phyloP scores from a whole-genome alignment of 2,329 filamentous ascomycete species.

The Sporothrix mexicana region DNA sequence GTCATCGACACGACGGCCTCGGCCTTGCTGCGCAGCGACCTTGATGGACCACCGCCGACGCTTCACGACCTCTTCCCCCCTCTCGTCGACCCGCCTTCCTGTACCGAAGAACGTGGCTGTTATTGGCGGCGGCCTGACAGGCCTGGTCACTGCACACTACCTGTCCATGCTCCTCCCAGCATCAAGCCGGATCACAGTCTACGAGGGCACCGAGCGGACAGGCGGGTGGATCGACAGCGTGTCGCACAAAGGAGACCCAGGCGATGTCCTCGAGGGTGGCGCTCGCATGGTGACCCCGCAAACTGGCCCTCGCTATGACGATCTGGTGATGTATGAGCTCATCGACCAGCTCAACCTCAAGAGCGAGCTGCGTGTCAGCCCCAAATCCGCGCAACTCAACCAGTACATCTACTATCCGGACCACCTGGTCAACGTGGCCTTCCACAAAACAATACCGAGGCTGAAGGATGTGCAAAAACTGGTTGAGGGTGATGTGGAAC shows the following conservation, averaged over 20 bases:
- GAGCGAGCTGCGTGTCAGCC: slow-evolving; percentile 59
- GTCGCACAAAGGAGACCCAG: slow-evolving; percentile 48
- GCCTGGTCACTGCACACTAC: slow-evolving; percentile 78
- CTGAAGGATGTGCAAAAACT: neutral
- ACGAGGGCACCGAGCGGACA: slow-evolving; percentile 71
- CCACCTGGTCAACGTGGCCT: slow-evolving; percentile 67
- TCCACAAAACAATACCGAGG: neutral
- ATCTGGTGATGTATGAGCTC: slow-evolving; percentile 71
- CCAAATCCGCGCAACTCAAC: slow-evolving; percentile 50
- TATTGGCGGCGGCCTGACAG: slow-evolving; percentile 82
- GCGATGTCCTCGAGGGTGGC: slow-evolving; percentile 75
- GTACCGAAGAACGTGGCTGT: slow-evolving; percentile 60
- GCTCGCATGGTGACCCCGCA: slow-evolving; percentile 74
- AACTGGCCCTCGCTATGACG: slow-evolving; percentile 57
- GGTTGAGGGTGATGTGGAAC: neutral
- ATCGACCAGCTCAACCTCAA: slow-evolving; percentile 50
- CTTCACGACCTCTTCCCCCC: neutral
- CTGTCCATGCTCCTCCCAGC: slow-evolving; percentile 69
- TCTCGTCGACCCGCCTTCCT: neutral
- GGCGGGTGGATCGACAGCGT: slow-evolving; percentile 85
- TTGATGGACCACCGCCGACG: neutral
- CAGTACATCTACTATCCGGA: slow-evolving; percentile 91
- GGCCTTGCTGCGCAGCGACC: neutral
- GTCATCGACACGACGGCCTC: neutral
- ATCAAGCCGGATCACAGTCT: slow-evolving; percentile 76